Base-by-base conservation (phyloP, 2,329 filamentous ascomycete species). In the Colletotrichum cordylinicola region DNA sequence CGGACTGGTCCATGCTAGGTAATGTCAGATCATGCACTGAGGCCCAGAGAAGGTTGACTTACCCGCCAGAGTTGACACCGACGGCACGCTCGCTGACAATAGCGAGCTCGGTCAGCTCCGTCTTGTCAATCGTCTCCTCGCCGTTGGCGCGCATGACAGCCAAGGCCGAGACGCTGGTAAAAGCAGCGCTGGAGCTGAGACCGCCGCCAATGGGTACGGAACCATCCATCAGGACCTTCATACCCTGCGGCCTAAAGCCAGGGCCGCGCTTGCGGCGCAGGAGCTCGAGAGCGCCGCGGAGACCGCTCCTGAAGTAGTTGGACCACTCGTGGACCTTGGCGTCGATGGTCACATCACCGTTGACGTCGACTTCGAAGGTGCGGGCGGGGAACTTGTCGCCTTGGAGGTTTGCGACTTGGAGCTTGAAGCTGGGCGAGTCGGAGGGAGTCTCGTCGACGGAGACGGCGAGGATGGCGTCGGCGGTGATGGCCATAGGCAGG, bases 251-350 rank as follows among this genome's bases (percentile, higher is more conserved):
- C 58, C 88, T 88, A 82, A 95, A 94, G 62, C 85, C 86, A 12
- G 88, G 86, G 60, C 79, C 80, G 39, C 91, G 82, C 83, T 93
- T 93, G 85, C 93, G 91, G 82, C 92, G 90, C 78, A 99, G 87
- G 75, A 98, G 88, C 80, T 94, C 91, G 72, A 98, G 86, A 1
- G 96, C 96, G 35, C 96, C 97, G 43, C 92, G 89, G 66, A 98
- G 88, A 0, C 97, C 97, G 70, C 95, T 95, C 87, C 97, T 98
- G 91, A 99, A 98, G 89, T 99, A 99, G 84, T 98, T 99, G 74
- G 95, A 94, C 97, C 97, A 99, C 86, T 98, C 96, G 79, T 98
- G 94, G 79, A 94, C 91, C 21, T 92, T 93, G 9, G 95, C 91
- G 84, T 98, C 96, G 80, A 99, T 98, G 27, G 94, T 91, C n/a